Evolutionary conservation across 495 filamentous ascomycete genomes (phyloP), one percentile per base, ranked within the genome.

Genomic region (Neurospora sp.): DNA sequence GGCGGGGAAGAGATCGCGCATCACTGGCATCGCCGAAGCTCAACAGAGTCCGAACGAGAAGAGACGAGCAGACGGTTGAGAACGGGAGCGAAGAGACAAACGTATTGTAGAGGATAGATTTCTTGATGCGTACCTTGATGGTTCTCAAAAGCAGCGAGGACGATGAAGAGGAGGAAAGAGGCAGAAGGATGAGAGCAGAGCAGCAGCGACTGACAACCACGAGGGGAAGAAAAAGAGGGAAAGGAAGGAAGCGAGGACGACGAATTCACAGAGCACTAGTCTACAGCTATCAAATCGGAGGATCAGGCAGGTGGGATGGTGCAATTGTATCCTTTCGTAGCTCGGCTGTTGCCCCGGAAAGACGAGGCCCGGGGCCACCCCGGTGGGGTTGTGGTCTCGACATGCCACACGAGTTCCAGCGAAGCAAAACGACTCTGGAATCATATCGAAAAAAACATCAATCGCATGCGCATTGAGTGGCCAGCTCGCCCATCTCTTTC

Each of bases 1-100:
- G 75, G 43, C 84, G 81, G 42, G 84, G 81, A 71, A 79, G 78
- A 71, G 40, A 39, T 66, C 54, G 54, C 54, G 28, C 31, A 71
- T 42, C 70, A 31, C 70, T 43, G 70, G 38, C 28, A 17, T 66
- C 54, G 28, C 31, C 54, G 54, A 66, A 59, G 28, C 28, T 66
- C 54, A 17, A 66, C 28, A 66, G 28, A 34, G 24, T 66, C 54
- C 54, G 24, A 66, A 66, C 54, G 28, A 31, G 54, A 34, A 34
- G 54, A 17, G 24, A 66, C 54, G 28, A 28, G 54, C 54, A 66
- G 28, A 36, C 54, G 28, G 54, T 17, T 66, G 54, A 66, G 54
- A 48, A 81, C 77, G 74, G 72, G 78, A 24, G 74, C 70, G 37
- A 73, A 71, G 72, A 72, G 73, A 69, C 66, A 36, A 72, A 39